phyloP scores from a whole-genome alignment of 2,329 filamentous ascomycete species.

The Ambrosiella beaveri region DNA sequence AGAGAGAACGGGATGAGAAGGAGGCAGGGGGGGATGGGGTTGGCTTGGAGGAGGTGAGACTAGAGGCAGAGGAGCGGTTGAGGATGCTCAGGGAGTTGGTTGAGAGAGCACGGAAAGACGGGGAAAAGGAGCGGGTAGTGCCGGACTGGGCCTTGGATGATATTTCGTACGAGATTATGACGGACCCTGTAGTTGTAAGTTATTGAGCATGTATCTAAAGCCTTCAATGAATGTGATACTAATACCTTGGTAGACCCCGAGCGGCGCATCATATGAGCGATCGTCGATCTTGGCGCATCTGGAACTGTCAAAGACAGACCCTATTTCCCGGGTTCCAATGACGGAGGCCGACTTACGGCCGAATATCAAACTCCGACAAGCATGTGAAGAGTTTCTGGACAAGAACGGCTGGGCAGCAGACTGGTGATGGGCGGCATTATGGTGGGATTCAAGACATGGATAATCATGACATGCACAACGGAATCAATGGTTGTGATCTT shows the following conservation, averaged over 20 bases:
- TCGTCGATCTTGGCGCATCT: slow-evolving; percentile 75
- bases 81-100: slow-evolving; percentile 29
- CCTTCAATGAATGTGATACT: neutral
- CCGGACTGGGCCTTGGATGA: slow-evolving; percentile 66
- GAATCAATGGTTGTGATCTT: neutral
- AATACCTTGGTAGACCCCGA: slow-evolving; percentile 42
- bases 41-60: too few relatives aligned
- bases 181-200: slow-evolving; percentile 46
- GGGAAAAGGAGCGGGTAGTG: slow-evolving; percentile 37
- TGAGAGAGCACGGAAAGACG: slow-evolving; percentile 29
- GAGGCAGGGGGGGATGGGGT: neutral
- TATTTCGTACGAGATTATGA: slow-evolving; percentile 57
- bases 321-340: slow-evolving; percentile 64
- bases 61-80: neutral
- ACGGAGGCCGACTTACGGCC: slow-evolving; percentile 52
- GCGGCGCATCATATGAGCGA: slow-evolving; percentile 80
- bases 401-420: slow-evolving; percentile 87
- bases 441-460: neutral
- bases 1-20: neutral
- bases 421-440: slow-evolving; percentile 37
- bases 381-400: slow-evolving; percentile 69
- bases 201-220: neutral
- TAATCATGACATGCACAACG: neutral
- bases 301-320: slow-evolving; percentile 57
- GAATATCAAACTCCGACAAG: slow-evolving; percentile 65